Base-by-base conservation (phyloP, 1,284 basidiomycete species). In the Phellopilus nigrolimitatus region DNA sequence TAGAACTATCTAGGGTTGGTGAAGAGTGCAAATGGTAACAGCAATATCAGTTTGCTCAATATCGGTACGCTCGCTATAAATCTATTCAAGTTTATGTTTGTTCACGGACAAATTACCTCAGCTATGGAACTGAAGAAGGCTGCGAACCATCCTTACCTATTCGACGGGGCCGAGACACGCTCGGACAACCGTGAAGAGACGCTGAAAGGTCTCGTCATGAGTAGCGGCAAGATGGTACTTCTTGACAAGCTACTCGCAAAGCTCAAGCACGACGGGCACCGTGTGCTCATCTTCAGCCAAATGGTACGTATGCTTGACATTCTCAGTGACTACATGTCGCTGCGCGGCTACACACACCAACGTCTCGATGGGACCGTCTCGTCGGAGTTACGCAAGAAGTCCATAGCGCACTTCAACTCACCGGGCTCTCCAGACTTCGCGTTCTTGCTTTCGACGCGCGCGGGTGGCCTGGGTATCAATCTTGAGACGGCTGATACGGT, bases 241-340 rank as follows among this genome's bases (percentile, higher is more conserved):
- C 83, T 99, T 45, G 97, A 99, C 74, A 92, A 93, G 68, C 82
- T 99, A 15, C 82, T 99, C 17, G 81, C 79, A 24, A 84, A 92
- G 47, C 80, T 99, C 54, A 91, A 91, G 65, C 83, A 83, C 55
- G 92, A 95, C 64, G 91, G 91, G 1, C 95, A 99, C 63, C 90
- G 97, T 47, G 95, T 98, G 41, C 79, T 99, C 58, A 97, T 99
- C 65, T 99, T 99, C 76, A 95, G 92, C 62, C 97, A 99, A 69
- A 99, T 99, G 97, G 95, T 99, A 45, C 86, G 95, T 56, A 92
- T 99, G 82, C 80, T 99, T 34, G 97, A 99, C 69, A 99, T 99
- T 66, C 81, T 99, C 59, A 95, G 90, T 56, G 97, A 99, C 70
- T 99, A 98, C 69, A 94, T 98, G 85, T 73, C 73, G 22, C 73